Conservation (phyloP, 495 filamentous ascomycete species). For the Podospora fimiseda region DNA sequence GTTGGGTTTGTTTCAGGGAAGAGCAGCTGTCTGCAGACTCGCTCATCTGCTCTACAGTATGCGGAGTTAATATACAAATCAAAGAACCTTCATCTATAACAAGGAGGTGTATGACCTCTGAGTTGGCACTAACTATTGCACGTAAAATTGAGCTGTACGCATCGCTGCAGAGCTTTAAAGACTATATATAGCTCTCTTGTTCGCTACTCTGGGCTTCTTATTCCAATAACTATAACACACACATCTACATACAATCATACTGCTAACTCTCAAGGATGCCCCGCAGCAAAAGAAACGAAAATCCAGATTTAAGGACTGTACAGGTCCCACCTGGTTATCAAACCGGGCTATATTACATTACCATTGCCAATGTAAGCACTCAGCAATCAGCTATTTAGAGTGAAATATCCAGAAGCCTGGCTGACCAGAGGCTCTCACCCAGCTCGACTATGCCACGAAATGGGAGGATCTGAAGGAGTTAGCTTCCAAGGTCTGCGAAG, state of each 20-base stretch:
- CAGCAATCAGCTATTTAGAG: background rate
- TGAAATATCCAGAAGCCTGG: background rate
- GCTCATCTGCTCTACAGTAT: too few species aligned
- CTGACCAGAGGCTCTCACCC: background rate
- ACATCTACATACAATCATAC: background rate
- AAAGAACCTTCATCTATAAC: too few species aligned
- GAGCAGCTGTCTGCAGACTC: too few species aligned
- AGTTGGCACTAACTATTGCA: too few species aligned
- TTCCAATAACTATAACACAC: too few species aligned
- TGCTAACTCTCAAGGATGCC: background rate
- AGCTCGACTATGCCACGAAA: constrained; percentile 21
- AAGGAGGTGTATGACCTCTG: too few species aligned
- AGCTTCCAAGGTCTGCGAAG: constrained; percentile 12
- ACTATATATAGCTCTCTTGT: too few species aligned
- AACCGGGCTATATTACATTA: constrained; percentile 21
- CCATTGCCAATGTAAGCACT: constrained; percentile 17
- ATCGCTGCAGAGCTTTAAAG: too few species aligned
- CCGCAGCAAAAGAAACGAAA: background rate
- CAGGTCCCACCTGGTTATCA: constrained; percentile 11
- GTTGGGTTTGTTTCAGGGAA: too few species aligned
- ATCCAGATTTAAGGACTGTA: constrained; percentile 4
- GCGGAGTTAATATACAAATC: too few species aligned
- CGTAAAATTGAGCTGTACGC: too few species aligned
- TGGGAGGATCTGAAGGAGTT: constrained; percentile 19
- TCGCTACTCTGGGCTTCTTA: too few species aligned